phyloP scores from a whole-genome alignment of 2,329 filamentous ascomycete genomes.

The Calycina marina region DNA sequence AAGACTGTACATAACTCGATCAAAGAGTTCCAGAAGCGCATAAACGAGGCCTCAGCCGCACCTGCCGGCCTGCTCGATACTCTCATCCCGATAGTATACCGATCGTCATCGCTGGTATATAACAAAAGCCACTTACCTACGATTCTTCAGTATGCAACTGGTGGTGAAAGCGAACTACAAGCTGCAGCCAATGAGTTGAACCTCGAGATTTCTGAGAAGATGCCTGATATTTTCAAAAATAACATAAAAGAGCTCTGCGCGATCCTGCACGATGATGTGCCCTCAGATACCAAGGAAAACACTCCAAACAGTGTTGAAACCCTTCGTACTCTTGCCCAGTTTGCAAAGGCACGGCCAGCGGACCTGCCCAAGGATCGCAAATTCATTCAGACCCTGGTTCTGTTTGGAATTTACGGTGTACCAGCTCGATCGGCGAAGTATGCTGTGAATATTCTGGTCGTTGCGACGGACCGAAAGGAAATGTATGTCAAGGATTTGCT shows the following conservation, averaged over 20 bases:
- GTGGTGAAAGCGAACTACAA: slow-evolving; percentile 65
- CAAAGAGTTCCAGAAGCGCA: slow-evolving; percentile 73
- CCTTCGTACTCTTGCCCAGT: slow-evolving; percentile 84
- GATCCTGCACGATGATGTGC: slow-evolving; percentile 67
- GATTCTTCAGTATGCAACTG: slow-evolving; percentile 78
- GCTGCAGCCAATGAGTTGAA: slow-evolving; percentile 74
- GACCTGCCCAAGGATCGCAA: slow-evolving; percentile 73
- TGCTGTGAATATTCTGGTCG: slow-evolving; percentile 78
- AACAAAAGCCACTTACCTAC: slow-evolving; percentile 87
- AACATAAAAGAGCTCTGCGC: slow-evolving; percentile 87
- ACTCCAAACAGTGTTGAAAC: slow-evolving; percentile 72
- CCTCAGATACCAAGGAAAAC: slow-evolving; percentile 51
- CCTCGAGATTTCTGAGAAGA: slow-evolving; percentile 79
- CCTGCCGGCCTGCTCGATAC: slow-evolving; percentile 58
- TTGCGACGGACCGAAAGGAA: slow-evolving; percentile 56
- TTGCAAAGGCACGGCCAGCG: slow-evolving; percentile 64
- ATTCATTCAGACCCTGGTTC: slow-evolving; percentile 66
- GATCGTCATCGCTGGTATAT: slow-evolving; percentile 72
- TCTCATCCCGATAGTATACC: slow-evolving; percentile 68
- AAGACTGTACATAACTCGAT: slow-evolving; percentile 81
- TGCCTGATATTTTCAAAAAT: slow-evolving; percentile 81
- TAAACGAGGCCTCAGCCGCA: slow-evolving; percentile 50
- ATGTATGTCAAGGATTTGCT: slow-evolving; percentile 77
- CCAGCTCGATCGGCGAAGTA: slow-evolving; percentile 82
- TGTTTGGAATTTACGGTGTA: slow-evolving; percentile 68